phyloP scores from a whole-genome alignment of 208 protist species.

The Histomonas meleagridis region DNA sequence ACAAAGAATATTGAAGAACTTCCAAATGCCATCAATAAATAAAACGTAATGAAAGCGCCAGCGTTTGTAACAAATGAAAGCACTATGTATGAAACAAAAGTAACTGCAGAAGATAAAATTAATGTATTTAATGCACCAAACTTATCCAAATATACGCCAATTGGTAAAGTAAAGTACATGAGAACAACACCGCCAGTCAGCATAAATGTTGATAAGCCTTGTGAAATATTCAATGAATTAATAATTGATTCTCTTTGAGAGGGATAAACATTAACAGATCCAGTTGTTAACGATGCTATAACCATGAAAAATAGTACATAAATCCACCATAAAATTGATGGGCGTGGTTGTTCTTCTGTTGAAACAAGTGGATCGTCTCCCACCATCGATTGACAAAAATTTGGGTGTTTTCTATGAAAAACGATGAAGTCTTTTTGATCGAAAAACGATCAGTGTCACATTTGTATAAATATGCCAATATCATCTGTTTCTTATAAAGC shows the following conservation, averaged over 20 bases:
- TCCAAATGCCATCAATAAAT: not conserved
- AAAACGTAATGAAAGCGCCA: not conserved
- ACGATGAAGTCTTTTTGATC: no score
- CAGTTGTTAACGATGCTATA: not conserved
- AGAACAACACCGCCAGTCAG: not conserved
- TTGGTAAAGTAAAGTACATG: conserved; percentile 9
- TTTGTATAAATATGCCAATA: no score
- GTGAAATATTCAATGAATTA: not conserved
- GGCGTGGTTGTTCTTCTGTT: no score
- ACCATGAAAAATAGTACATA: not conserved
- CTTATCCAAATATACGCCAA: not conserved
- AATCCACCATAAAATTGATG: no score
- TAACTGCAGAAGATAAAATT: not conserved
- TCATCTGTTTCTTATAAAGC: no score
- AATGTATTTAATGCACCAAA: not conserved
- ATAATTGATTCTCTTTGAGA: not conserved
- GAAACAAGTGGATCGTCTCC: no score
- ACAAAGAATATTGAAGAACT: not conserved
- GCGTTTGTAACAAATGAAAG: not conserved
- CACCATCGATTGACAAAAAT: no score
- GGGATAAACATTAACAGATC: not conserved
- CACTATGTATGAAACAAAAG: not conserved
- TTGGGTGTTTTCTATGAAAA: no score
- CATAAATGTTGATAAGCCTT: not conserved
- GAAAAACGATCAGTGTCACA: no score